Evolutionary conservation across 83 land plant species (phyloP), one percentile per base, ranked within the genome.

Genomic region (Picea engelmannii): DNA sequence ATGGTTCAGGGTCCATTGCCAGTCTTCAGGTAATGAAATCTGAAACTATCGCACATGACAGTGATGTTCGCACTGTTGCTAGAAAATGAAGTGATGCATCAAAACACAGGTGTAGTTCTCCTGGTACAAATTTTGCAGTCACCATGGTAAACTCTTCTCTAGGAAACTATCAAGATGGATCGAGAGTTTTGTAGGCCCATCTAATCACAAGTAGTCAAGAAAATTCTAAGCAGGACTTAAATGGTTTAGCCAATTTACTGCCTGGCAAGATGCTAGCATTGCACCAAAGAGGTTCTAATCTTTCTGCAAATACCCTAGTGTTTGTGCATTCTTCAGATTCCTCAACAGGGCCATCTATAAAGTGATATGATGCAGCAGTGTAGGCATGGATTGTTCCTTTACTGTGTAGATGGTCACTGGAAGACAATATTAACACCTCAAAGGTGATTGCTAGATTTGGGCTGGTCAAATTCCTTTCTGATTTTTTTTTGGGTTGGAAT

Each of bases 41-140:
- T 58, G 67, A 81, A 64, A 83, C 24, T 55, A 31, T 55, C 4
- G 74, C 3, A 18, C 63, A 67, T 66, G 69, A 79, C 60, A 16
- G 55, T 80, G 67, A 62, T 17, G 17, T 60, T 15, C 23, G 58
- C 17, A 18, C 63, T n/a, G 40, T 62, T 78, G 12, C 68, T 3
- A 78, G 68, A 27, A 8, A 59, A 62, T 78, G 66, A 75, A 79
- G 40, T 4, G 44, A 70, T 20, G 55, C 70, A 62, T 6, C 59
- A 18, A 80, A 63, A 25, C 79, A 4, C 0, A 42, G 24, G 5
- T 40, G 81, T n/a, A 71, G 86, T 64, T 38, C 81, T 78, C 17
- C 81, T 21, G 49, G 24, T 27, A 52, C 15, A 76, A 24, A 63
- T 74, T 4, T 31, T 47, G 20, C 15, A 6, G 13, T 83, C 38